Percentiles rank a stretch among this genome's conserved stretches.
These are phyloP conservation scores for Fusarium avenaceum DNA, from an alignment of 2,329 filamentous ascomycete species.

Conservation along the genomic window DNA sequence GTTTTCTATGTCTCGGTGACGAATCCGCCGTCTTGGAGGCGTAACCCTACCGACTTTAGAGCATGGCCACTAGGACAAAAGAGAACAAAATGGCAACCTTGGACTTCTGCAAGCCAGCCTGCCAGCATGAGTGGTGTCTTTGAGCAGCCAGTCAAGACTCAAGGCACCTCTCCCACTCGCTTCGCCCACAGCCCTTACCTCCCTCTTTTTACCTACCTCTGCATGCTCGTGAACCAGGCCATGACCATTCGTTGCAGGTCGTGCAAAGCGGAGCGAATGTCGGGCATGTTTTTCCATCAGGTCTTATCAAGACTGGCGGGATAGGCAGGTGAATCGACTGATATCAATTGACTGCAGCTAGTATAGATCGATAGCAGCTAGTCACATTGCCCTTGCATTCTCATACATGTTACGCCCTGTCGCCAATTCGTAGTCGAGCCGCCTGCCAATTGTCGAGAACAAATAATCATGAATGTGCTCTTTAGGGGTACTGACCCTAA, in stretches of 20 bases:
- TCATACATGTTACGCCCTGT: background rate
- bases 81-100: constrained; percentile 36
- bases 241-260: constrained; percentile 41
- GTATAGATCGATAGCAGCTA: background rate
- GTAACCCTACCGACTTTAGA: constrained; percentile 31
- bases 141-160: constrained; percentile 43
- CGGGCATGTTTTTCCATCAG: constrained; percentile 11
- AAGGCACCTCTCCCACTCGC: constrained; percentile 36
- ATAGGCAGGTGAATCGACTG: constrained; percentile 37
- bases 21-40: constrained; percentile 37
- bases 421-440: background rate
- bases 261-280: constrained; percentile 35
- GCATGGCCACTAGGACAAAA: constrained; percentile 37
- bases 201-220: constrained; percentile 41
- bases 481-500: constrained; percentile 1
- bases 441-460: background rate
- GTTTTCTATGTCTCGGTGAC: constrained; percentile 26
- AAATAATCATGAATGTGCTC: background rate
- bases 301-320: constrained; percentile 28
- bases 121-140: constrained; percentile 33
- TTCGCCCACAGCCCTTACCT: constrained; percentile 29
- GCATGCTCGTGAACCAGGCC: constrained; percentile 44
- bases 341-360: constrained; percentile 16
- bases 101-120: constrained; percentile 37
- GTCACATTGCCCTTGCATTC: constrained; percentile 15